Conservation (phyloP, 1,284 basidiomycete genomes). For the Paramarasmius palmivorus region DNA sequence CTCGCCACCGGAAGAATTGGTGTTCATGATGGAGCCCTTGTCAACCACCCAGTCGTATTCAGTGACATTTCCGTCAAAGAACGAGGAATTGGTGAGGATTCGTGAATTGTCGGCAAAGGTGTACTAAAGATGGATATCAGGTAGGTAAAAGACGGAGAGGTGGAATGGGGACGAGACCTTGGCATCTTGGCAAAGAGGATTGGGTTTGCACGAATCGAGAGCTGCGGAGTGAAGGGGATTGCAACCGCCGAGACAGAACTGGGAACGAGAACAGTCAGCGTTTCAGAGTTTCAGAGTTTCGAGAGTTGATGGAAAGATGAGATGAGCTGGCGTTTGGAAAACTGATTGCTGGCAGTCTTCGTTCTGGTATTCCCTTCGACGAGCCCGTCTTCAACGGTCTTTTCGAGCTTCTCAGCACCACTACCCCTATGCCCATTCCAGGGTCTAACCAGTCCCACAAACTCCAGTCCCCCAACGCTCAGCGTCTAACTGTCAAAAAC, state of each 20-base stretch:
- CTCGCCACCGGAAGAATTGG: slow-evolving; percentile 59
- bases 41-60: slow-evolving; percentile 74
- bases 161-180: slow-evolving; percentile 40
- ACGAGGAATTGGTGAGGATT: slow-evolving; percentile 62
- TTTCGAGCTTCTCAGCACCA: too few relatives aligned
- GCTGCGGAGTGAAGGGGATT: slow-evolving; percentile 70
- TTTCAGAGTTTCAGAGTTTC: not conserved
- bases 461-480: not conserved
- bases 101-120: slow-evolving; percentile 67
- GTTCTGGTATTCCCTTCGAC: too few relatives aligned
- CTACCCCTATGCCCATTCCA: too few relatives aligned
- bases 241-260: slow-evolving; percentile 62
- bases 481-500: slow-evolving; percentile 18
- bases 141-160: not conserved
- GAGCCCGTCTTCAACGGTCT: too few relatives aligned
- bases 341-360: not conserved
- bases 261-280: slow-evolving; percentile 14
- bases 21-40: slow-evolving; percentile 64
- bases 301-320: not conserved
- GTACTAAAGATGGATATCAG: slow-evolving; percentile 37
- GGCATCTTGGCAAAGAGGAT: slow-evolving; percentile 68
- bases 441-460: too few relatives aligned
- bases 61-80: slow-evolving; percentile 74
- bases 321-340: slow-evolving; percentile 3
- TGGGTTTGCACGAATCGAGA: slow-evolving; percentile 67